Evolutionary conservation across 140 eudicot species (phyloP).

Genomic region (Anethum foeniculum): DNA sequence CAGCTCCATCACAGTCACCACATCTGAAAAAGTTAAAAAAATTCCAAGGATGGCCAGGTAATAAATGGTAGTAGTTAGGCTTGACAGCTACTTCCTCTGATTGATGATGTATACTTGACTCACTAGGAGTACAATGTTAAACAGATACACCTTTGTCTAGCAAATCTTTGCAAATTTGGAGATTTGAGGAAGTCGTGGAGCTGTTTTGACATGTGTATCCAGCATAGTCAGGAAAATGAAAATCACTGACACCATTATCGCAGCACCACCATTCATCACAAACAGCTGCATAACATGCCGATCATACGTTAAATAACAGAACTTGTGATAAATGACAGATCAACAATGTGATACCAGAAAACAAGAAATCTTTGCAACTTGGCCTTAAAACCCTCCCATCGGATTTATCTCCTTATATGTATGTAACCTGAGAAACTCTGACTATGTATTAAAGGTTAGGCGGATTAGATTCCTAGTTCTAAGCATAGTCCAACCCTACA

Average conservation of each 20-base stretch:
- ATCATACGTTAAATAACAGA: slow-evolving; percentile 19
- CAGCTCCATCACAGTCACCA: slow-evolving; percentile 80
- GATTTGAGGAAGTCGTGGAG: slow-evolving; percentile 61
- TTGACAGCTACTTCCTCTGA: slow-evolving; percentile 87
- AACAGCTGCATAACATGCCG: slow-evolving; percentile 45
- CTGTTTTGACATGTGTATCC: slow-evolving; percentile 83
- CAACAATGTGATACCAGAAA: neutral
- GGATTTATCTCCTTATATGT: neutral
- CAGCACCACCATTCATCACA: slow-evolving; percentile 95
- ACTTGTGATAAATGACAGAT: neutral
- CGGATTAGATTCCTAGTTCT: neutral
- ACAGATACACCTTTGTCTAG: slow-evolving; percentile 45
- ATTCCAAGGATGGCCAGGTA: slow-evolving; percentile 78
- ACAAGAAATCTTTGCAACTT: neutral
- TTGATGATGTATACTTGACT: slow-evolving; percentile 76
- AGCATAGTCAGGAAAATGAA: slow-evolving; percentile 89
- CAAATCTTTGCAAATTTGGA: slow-evolving; percentile 67
- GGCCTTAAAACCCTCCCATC: neutral
- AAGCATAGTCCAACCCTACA: neutral
- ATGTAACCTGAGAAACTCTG: neutral
- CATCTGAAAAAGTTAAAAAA: slow-evolving; percentile 59
- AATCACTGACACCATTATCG: slow-evolving; percentile 89
- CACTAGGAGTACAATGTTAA: slow-evolving; percentile 91
- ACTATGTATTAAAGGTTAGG: neutral
- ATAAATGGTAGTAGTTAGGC: slow-evolving; percentile 86